A percentile compares a stretch with the other conserved stretches of the same genome.
These are phyloP conservation scores for Clavispora carvajalis DNA, from an alignment of 805 yeast genomes.

Conservation along the genomic window DNA sequence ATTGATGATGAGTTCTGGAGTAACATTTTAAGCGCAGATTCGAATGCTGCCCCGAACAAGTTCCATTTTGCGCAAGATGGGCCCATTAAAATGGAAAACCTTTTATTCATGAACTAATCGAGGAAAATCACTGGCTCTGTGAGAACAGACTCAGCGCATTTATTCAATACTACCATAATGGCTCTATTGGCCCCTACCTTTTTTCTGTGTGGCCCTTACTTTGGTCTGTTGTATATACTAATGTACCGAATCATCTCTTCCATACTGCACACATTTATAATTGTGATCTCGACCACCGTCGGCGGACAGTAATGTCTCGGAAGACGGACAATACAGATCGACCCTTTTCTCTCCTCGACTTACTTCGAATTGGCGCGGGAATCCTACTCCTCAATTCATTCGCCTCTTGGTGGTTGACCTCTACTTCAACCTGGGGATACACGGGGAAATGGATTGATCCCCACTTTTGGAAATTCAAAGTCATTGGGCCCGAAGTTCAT, in stretches of 20 bases:
- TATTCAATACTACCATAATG: no score
- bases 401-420: conserved; percentile 55
- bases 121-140: not conserved
- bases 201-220: not conserved
- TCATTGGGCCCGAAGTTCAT: conserved; percentile 14
- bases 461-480: conserved; percentile 30
- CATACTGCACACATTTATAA: not conserved
- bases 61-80: conserved; percentile 27
- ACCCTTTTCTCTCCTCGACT: conserved; percentile 26
- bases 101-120: conserved; percentile 4
- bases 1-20: conserved; percentile 72
- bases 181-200: no score
- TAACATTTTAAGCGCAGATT: conserved; percentile 39
- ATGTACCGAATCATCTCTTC: not conserved
- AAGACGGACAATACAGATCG: not conserved
- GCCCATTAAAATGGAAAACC: conserved; percentile 9
- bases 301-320: not conserved
- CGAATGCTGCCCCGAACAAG: conserved; percentile 30
- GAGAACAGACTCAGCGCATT: no score
- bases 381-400: conserved; percentile 41
- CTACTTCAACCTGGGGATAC: conserved; percentile 57
- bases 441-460: conserved; percentile 45
- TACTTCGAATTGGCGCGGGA: conserved; percentile 42
- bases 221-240: not conserved
- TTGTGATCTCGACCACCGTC: no score